Percentiles rank a stretch among this genome's conserved stretches.
These are phyloP conservation scores for Brasilioporus rufonigricans DNA, from an alignment of 768 basidiomycete genomes.

Conservation along the genomic window DNA sequence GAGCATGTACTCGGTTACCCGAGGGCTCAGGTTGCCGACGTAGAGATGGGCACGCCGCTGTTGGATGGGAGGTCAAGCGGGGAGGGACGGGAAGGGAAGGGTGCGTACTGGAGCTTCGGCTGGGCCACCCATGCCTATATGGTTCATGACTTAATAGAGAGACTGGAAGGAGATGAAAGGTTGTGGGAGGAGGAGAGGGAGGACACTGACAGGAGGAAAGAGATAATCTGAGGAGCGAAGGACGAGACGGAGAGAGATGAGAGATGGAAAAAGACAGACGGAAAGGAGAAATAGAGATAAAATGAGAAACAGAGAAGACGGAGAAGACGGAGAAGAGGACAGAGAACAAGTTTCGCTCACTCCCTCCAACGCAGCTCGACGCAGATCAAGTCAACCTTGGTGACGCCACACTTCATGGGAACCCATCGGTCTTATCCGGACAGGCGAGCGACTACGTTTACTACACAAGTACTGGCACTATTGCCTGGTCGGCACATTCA, in stretches of 20 bases:
- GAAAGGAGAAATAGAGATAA: constrained; percentile 33
- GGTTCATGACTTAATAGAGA: constrained; percentile 63
- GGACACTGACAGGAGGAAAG: constrained; percentile 32
- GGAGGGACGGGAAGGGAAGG: not conserved
- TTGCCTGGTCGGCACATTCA: constrained; percentile 69
- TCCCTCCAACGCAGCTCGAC: constrained; percentile 23
- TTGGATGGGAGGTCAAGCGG: constrained; percentile 8
- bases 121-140: constrained; percentile 64
- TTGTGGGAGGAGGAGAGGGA: constrained; percentile 2
- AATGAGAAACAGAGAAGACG: constrained; percentile 32
- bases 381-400: constrained; percentile 22
- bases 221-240: no score
- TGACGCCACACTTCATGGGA: constrained; percentile 28
- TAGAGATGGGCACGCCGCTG: constrained; percentile 96
- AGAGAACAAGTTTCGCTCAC: constrained; percentile 19
- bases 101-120: constrained; percentile 79
- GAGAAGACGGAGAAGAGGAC: constrained; percentile 18
- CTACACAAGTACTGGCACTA: constrained; percentile 2
- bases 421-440: constrained; percentile 23
- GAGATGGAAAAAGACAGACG: constrained; percentile 37
- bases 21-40: constrained; percentile 95
- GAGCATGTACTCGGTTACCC: constrained; percentile 99
- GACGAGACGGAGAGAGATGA: no score
- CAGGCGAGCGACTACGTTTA: no score
- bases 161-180: constrained; percentile 23